phyloP scores from a whole-genome alignment of 805 yeast genomes.

The Saccharomyces cerevisiae region DNA sequence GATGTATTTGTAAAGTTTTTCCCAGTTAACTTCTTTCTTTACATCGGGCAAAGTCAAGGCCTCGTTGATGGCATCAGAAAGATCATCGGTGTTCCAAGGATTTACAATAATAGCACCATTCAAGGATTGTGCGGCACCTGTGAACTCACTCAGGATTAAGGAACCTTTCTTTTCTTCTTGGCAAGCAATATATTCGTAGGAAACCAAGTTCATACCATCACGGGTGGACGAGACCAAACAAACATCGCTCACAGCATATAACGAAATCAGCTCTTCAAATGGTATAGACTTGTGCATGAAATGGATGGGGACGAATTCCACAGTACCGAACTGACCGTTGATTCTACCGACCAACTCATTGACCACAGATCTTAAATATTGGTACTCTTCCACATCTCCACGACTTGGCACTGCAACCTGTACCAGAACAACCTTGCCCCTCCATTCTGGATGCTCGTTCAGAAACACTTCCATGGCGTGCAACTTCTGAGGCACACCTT shows the following conservation, averaged over 20 bases:
- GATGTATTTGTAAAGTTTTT: conserved; percentile 77
- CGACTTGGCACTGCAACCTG: conserved; percentile 97
- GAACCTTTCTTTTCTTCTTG: conserved; percentile 82
- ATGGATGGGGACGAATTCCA: conserved; percentile 96
- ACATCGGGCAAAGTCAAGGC: conserved; percentile 80
- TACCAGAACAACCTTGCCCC: conserved; percentile 89
- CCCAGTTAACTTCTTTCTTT: conserved; percentile 69
- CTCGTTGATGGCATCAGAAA: conserved; percentile 77
- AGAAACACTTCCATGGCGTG: conserved; percentile 93
- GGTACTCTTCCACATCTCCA: conserved; percentile 97
- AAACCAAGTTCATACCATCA: conserved; percentile 97
- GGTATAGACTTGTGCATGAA: conserved; percentile 88
- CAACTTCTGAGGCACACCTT: conserved; percentile 95
- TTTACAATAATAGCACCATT: conserved; percentile 91
- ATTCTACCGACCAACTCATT: conserved; percentile 95
- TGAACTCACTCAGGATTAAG: conserved; percentile 83
- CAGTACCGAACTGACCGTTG: conserved; percentile 92
- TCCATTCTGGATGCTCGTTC: conserved; percentile 94
- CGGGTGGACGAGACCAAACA: conserved; percentile 91
- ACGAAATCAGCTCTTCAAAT: conserved; percentile 83
- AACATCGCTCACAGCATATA: conserved; percentile 79
- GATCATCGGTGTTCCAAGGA: conserved; percentile 97
- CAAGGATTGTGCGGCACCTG: conserved; percentile 98
- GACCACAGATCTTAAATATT: conserved; percentile 83
- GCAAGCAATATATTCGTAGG: conserved; percentile 94